A percentile compares a stretch with the other conserved stretches of the same genome.
Conservation (phyloP, 768 basidiomycete species). For the Boletus subparvulus region DNA sequence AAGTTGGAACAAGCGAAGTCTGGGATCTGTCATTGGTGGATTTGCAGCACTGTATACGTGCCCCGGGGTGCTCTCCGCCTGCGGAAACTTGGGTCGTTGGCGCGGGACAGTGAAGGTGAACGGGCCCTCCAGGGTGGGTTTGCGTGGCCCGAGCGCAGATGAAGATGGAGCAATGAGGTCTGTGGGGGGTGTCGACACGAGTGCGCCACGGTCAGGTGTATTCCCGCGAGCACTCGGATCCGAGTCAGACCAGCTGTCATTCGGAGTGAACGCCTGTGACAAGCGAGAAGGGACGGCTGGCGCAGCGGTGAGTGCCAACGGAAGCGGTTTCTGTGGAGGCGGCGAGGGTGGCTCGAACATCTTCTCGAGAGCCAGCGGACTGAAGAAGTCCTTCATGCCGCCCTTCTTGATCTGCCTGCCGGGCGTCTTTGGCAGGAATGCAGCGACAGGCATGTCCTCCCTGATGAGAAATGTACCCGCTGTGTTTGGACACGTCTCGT, state of each 20-base stretch:
- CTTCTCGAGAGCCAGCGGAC: slow-evolving; percentile 78
- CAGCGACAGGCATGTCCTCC: slow-evolving; percentile 57
- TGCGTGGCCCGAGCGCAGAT: slow-evolving; percentile 37
- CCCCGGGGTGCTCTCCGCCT: slow-evolving; percentile 63
- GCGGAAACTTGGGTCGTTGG: slow-evolving; percentile 40
- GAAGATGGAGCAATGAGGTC: slow-evolving; percentile 2
- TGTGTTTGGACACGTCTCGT: slow-evolving; percentile 29
- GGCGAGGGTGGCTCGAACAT: slow-evolving; percentile 96
- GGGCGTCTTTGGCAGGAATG: slow-evolving; percentile 66
- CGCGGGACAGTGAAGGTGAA: slow-evolving; percentile 77
- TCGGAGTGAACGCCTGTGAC: slow-evolving; percentile 37
- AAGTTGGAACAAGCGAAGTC: slow-evolving; percentile 85
- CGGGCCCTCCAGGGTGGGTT: slow-evolving; percentile 51
- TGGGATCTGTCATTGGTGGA: slow-evolving; percentile 60
- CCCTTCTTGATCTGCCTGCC: slow-evolving; percentile 53
- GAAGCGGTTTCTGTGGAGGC: slow-evolving; percentile 38
- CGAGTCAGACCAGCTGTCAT: slow-evolving; percentile 28
- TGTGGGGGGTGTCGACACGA: slow-evolving; percentile 10
- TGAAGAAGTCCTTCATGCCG: slow-evolving; percentile 82
- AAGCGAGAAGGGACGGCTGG: slow-evolving; percentile 37
- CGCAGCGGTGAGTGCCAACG: slow-evolving; percentile 27
- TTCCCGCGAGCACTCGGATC: slow-evolving; percentile 15
- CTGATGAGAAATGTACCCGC: slow-evolving; percentile 77
- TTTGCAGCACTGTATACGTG: slow-evolving; percentile 20
- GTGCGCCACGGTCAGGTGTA: slow-evolving; percentile 6